These are phyloP conservation scores for Jaltomata sinuosa DNA, from an alignment of 257 asterid genomes.

Conservation along the genomic window DNA sequence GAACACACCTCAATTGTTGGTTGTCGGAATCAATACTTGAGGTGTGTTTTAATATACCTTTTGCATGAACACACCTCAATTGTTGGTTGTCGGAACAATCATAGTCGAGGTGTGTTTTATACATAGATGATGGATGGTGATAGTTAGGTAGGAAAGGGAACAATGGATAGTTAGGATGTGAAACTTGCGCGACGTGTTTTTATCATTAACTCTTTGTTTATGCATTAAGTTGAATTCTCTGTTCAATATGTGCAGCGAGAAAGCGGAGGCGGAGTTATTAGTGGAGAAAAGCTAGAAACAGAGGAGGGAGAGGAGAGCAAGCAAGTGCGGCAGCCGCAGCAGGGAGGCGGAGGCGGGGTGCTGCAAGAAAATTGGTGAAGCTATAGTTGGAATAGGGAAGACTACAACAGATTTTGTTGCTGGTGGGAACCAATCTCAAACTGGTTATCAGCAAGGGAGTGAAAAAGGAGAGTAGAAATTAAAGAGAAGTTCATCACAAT, in stretches of 20 bases:
- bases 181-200: too few relatives aligned
- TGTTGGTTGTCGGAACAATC: too few relatives aligned
- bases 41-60: too few relatives aligned
- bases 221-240: not conserved
- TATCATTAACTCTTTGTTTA: not conserved
- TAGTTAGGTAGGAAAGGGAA: too few relatives aligned
- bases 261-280: conserved; percentile 9
- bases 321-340: not conserved
- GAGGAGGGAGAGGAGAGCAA: not conserved
- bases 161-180: too few relatives aligned
- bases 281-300: not conserved
- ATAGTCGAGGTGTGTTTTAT: too few relatives aligned
- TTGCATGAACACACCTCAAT: too few relatives aligned
- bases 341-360: conserved; percentile 3
- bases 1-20: too few relatives aligned
- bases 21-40: too few relatives aligned
- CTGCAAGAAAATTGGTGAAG: conserved; percentile 74
- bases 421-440: conserved; percentile 27
- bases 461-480: not conserved
- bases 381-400: conserved; percentile 66
- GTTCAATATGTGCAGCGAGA: not conserved
- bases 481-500: not conserved
- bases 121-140: too few relatives aligned
- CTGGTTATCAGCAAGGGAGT: not conserved
- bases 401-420: conserved; percentile 45